Percentiles rank a stretch among this genome's conserved stretches.
These are phyloP conservation scores for Pharnaceum exiguum DNA, from an alignment of 148 eudicot genomes.

Conservation along the genomic window DNA sequence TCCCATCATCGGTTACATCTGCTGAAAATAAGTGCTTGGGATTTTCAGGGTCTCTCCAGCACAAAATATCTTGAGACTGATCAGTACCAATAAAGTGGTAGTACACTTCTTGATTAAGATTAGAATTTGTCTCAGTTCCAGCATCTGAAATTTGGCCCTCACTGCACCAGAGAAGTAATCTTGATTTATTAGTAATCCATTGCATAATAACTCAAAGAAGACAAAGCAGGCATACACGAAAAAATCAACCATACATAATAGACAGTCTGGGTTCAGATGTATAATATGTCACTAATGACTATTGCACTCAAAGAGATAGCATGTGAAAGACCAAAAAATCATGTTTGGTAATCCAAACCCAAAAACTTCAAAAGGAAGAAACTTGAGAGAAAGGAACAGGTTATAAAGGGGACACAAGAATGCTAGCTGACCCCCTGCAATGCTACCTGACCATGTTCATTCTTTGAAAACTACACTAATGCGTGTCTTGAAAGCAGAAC, in stretches of 20 bases:
- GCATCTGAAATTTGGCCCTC: constrained; percentile 73
- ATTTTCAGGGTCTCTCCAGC: constrained; percentile 86
- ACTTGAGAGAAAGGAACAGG: too few species aligned
- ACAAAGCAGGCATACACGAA: background rate
- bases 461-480: too few species aligned
- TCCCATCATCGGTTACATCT: constrained; percentile 80
- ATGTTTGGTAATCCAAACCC: too few species aligned
- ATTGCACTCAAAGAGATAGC: too few species aligned
- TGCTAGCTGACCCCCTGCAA: too few species aligned
- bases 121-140: constrained; percentile 85
- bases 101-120: constrained; percentile 73
- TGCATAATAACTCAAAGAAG: background rate
- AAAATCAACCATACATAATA: background rate
- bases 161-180: constrained; percentile 32
- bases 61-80: constrained; percentile 90
- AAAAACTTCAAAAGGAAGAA: too few species aligned
- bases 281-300: too few species aligned
- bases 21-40: constrained; percentile 60
- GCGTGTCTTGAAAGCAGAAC: too few species aligned
- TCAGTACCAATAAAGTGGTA: constrained; percentile 91
- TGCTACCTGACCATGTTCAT: too few species aligned
- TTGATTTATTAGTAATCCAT: background rate
- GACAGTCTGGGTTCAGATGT: too few species aligned
- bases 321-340: too few species aligned
- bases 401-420: too few species aligned